A percentile compares a stretch with the other conserved stretches of the same genome.
phyloP scores from a whole-genome alignment of 306 rosid species.

The Pyrus pyrifolia region DNA sequence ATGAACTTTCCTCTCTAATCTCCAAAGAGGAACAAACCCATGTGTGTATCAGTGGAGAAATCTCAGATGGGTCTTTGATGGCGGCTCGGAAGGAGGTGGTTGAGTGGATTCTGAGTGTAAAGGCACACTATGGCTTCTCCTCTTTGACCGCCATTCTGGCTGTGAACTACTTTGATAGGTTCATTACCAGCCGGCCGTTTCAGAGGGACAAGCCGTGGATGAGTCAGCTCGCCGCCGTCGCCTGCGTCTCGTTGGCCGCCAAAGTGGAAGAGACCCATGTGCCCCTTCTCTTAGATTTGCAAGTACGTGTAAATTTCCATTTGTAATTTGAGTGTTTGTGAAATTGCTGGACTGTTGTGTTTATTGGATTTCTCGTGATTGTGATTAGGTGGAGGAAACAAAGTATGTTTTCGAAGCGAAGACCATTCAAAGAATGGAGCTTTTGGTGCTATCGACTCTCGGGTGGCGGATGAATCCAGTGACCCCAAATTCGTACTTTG shows the following conservation, averaged over 20 bases:
- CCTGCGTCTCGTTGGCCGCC: slow-evolving; percentile 85
- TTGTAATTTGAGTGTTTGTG: slow-evolving; percentile 41
- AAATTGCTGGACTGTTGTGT: slow-evolving; percentile 16
- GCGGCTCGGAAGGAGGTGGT: slow-evolving; percentile 51
- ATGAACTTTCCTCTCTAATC: slow-evolving; percentile 51
- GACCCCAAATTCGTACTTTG: slow-evolving; percentile 83
- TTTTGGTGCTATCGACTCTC: slow-evolving; percentile 75
- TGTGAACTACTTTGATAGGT: slow-evolving; percentile 89
- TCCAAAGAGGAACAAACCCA: slow-evolving; percentile 59
- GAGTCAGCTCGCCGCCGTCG: slow-evolving; percentile 70
- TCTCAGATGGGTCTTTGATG: slow-evolving; percentile 36
- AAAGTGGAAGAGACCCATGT: slow-evolving; percentile 83
- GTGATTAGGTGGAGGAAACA: slow-evolving; percentile 65
- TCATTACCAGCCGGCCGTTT: slow-evolving; percentile 40
- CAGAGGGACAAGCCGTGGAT: slow-evolving; percentile 80
- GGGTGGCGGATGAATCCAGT: slow-evolving; percentile 92
- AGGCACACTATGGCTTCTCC: slow-evolving; percentile 52
- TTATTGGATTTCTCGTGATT: neutral
- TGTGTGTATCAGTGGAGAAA: slow-evolving; percentile 12
- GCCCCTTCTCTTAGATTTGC: slow-evolving; percentile 76
- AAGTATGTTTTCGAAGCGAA: slow-evolving; percentile 73
- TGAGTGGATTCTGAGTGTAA: slow-evolving; percentile 63
- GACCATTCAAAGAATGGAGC: slow-evolving; percentile 93
- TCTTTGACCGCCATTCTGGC: slow-evolving; percentile 71
- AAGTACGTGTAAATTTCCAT: slow-evolving; percentile 36